Base-by-base conservation (phyloP, 352 stramenopile species). In the Phytopythium vexans region DNA sequence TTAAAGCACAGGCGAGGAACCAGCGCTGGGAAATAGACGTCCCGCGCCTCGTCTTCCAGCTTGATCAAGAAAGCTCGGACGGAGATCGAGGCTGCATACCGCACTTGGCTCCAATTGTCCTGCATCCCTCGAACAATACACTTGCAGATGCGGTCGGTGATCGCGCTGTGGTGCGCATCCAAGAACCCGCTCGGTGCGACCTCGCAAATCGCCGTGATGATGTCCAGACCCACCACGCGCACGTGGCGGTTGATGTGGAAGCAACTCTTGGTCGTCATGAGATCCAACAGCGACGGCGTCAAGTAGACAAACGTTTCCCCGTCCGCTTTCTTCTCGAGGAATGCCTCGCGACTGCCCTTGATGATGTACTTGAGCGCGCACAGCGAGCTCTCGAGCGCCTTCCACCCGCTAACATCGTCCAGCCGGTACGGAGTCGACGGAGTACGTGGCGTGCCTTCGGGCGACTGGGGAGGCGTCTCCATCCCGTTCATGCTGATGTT, bases 61-160 rank as follows among this genome's bases (percentile, higher is more conserved):
- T 89, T 90, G 33, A 74, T 16, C 27, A 97, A 64, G 62, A 98
- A 97, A 6, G 79, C 77, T 7, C 95, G 85, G 44, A 84, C 89
- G 7, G 96, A 74, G 37, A 98, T 96, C 39, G 78, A 97, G 1
- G 92, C 95, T 3, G 93, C 94, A 68, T 98, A 98, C 4, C 96
- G 86, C 38, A 99, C 96, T 64, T 99, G 95, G 58, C 88, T 97
- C 96, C 96, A 99, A 71, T 98, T 98, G 71, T 99, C 95, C 32
- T 96, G 83, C 65, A 98, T 76, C 27, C 83, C 86, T 16, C 81
- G 77, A 39, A 86, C 64, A 40, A 91, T 78, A 44, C 79, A 92
- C 62, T 83, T 82, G 68, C 62, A 70, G 27, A 88, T 12, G 0
- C 62, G 56, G 41, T 90, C 74, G 8, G 66, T 74, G 45, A 90